Conservation (phyloP, 2,329 filamentous ascomycete species). For the Coleophoma crateriformis region DNA sequence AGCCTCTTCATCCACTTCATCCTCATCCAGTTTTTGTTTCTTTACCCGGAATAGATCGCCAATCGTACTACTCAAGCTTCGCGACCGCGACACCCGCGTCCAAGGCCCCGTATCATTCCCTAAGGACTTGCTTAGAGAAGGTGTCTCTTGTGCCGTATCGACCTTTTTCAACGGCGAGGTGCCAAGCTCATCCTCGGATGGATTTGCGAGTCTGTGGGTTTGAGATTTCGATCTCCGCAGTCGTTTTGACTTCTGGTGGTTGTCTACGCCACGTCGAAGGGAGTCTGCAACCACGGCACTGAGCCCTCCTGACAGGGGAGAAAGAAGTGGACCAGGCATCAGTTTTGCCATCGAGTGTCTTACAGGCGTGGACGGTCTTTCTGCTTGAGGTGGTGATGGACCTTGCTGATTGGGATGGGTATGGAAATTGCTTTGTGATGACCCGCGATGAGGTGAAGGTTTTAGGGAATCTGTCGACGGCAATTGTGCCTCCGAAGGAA, state of each 20-base stretch:
- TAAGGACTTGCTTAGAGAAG: slow-evolving; percentile 14
- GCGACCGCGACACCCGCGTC: slow-evolving; percentile 16
- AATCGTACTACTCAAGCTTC: slow-evolving; percentile 24
- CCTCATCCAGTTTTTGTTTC: slow-evolving; percentile 10
- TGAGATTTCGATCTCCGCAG: slow-evolving; percentile 22
- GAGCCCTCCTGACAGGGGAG: slow-evolving; percentile 53
- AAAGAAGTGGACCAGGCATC: slow-evolving; percentile 51
- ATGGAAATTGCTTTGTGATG: slow-evolving; percentile 19
- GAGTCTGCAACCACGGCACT: slow-evolving; percentile 61
- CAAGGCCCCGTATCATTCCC: slow-evolving; percentile 8
- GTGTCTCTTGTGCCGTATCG: slow-evolving; percentile 2
- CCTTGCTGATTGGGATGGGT: slow-evolving; percentile 23
- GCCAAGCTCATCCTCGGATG: slow-evolving; percentile 11
- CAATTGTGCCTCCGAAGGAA: slow-evolving; percentile 23
- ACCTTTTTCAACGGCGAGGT: slow-evolving; percentile 8
- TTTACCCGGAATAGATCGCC: slow-evolving; percentile 19
- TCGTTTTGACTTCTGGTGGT: slow-evolving; percentile 22
- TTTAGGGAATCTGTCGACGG: slow-evolving; percentile 13
- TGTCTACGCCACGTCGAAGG: slow-evolving; percentile 49
- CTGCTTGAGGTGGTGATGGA: slow-evolving; percentile 29
- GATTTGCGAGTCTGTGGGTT: slow-evolving; percentile 14
- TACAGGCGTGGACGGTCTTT: slow-evolving; percentile 31
- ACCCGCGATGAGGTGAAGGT: slow-evolving; percentile 16
- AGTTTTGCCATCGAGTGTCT: slow-evolving; percentile 45
- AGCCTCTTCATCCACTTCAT: slow-evolving; percentile 18